phyloP scores from a whole-genome alignment of 495 filamentous ascomycete genomes.

The Hypoxylon crocopeplum region DNA sequence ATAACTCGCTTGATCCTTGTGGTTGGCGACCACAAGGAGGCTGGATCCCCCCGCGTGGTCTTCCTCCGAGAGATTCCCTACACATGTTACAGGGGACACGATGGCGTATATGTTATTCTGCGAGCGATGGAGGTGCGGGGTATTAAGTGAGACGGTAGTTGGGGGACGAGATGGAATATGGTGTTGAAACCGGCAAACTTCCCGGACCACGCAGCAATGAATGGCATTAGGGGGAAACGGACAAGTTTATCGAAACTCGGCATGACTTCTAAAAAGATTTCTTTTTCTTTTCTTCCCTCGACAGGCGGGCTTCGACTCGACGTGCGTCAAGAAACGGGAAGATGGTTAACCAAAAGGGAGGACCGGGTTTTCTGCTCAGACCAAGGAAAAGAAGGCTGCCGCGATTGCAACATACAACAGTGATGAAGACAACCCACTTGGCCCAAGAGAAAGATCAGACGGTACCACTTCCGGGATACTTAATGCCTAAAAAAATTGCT shows the following conservation, averaged over 20 bases:
- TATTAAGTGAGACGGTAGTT: slow-evolving; percentile 24
- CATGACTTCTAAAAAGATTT: slow-evolving; percentile 46
- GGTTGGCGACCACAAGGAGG: slow-evolving; percentile 49
- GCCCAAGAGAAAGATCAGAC: slow-evolving; percentile 39
- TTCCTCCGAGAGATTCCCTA: slow-evolving; percentile 42
- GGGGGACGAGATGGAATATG: slow-evolving; percentile 38
- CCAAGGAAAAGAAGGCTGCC: slow-evolving; percentile 22
- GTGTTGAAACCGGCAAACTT: slow-evolving; percentile 37
- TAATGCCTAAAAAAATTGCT: slow-evolving; percentile 20
- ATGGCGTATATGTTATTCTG: slow-evolving; percentile 51
- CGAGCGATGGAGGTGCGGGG: slow-evolving; percentile 28
- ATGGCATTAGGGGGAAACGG: slow-evolving; percentile 33
- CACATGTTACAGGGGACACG: slow-evolving; percentile 42
- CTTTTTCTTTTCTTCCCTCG: slow-evolving; percentile 39
- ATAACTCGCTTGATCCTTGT: slow-evolving; percentile 48
- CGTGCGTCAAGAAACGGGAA: slow-evolving; percentile 35
- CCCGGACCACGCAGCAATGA: slow-evolving; percentile 30
- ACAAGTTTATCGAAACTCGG: slow-evolving; percentile 41
- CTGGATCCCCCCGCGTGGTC: slow-evolving; percentile 43
- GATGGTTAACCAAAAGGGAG: slow-evolving; percentile 37
- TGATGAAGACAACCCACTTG: slow-evolving; percentile 34
- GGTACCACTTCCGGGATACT: slow-evolving; percentile 20
- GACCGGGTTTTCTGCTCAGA: slow-evolving; percentile 37
- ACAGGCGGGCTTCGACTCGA: slow-evolving; percentile 19
- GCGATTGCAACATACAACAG: slow-evolving; percentile 22